These are phyloP conservation scores for Calonectria pseudoturangicola DNA, from an alignment of 2,329 filamentous ascomycete genomes.

Conservation along the genomic window DNA sequence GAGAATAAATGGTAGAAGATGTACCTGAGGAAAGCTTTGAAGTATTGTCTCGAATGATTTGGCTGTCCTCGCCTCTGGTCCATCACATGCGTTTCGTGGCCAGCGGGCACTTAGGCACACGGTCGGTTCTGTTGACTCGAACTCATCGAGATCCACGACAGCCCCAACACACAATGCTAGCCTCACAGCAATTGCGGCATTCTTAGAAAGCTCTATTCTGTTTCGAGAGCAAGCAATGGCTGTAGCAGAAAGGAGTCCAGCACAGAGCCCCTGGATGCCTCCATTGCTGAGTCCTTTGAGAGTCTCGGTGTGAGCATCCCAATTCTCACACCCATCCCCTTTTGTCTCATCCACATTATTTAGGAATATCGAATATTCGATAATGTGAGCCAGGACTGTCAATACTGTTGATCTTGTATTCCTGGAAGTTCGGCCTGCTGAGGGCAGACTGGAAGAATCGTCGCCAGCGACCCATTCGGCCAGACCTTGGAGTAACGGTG, in stretches of 20 bases:
- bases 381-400: slow-evolving; percentile 14
- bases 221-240: slow-evolving; percentile 1
- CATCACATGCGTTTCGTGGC: not conserved
- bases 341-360: not conserved
- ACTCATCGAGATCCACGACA: slow-evolving; percentile 16
- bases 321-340: too few species aligned
- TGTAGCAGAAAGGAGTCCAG: slow-evolving; percentile 6
- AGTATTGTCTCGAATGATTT: not conserved
- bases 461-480: not conserved
- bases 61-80: not conserved
- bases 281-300: not conserved
- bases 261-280: not conserved
- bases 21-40: not conserved
- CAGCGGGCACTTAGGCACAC: slow-evolving; percentile 10
- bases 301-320: not conserved
- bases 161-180: slow-evolving; percentile 10
- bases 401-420: slow-evolving; percentile 14
- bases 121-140: slow-evolving; percentile 1
- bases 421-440: slow-evolving; percentile 5
- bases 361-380: slow-evolving; percentile 10
- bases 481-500: not conserved
- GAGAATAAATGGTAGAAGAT: not conserved
- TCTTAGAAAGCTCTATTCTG: not conserved
- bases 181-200: not conserved
- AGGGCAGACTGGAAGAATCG: not conserved